These are phyloP conservation scores for Auricularia auricula-judae DNA, from an alignment of 768 basidiomycete species.

Conservation along the genomic window DNA sequence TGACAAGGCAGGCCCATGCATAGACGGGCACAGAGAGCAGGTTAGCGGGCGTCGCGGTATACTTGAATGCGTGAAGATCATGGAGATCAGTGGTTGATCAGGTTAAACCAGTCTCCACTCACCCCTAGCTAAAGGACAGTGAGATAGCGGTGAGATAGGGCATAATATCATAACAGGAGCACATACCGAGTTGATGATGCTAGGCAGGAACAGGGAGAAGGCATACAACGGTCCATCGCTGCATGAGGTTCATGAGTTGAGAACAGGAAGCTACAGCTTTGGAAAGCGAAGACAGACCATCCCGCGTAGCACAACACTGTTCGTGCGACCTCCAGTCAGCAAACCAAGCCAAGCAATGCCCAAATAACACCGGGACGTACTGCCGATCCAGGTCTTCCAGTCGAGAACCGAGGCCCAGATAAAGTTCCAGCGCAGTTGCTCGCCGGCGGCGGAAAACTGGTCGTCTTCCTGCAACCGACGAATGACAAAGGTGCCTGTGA, in stretches of 20 bases:
- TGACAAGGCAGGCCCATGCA: slow-evolving; percentile 52
- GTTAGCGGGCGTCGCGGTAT: slow-evolving; percentile 60
- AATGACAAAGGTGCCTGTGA: slow-evolving; percentile 32
- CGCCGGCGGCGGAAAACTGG: slow-evolving; percentile 66
- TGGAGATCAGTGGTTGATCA: slow-evolving; percentile 70
- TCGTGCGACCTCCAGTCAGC: background rate
- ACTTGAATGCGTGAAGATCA: slow-evolving; percentile 61
- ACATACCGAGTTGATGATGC: slow-evolving; percentile 43
- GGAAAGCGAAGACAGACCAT: background rate
- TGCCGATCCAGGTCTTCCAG: background rate
- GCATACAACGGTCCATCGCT: slow-evolving; percentile 62
- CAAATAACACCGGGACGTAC: background rate
- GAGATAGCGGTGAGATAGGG: background rate
- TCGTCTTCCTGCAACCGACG: slow-evolving; percentile 54
- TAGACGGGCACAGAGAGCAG: slow-evolving; percentile 72
- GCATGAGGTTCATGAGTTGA: slow-evolving; percentile 1
- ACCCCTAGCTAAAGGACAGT: background rate
- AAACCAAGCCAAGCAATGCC: no score
- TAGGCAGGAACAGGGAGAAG: slow-evolving; percentile 68
- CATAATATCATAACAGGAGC: background rate
- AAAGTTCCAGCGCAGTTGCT: slow-evolving; percentile 44
- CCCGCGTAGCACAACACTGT: slow-evolving; percentile 48
- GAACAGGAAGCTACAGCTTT: background rate
- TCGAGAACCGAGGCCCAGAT: slow-evolving; percentile 23
- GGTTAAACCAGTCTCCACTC: slow-evolving; percentile 31